Percentiles rank a stretch among this genome's conserved stretches.
phyloP scores from a whole-genome alignment of 2,329 filamentous ascomycete species.

The Colletotrichum abscissum region DNA sequence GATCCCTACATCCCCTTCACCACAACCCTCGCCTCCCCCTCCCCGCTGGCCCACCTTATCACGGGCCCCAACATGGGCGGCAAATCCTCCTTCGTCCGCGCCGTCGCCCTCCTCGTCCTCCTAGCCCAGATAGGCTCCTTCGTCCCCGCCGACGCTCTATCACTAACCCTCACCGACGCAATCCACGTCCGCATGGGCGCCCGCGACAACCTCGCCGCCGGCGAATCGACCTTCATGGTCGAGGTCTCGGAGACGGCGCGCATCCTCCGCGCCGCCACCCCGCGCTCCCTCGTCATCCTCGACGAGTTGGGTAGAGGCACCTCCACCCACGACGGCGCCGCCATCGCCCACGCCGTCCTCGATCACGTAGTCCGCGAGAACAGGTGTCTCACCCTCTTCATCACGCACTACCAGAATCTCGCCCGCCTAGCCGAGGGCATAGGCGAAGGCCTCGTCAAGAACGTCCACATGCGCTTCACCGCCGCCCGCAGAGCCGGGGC shows the following conservation, averaged over 20 bases:
- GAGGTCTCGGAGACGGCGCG: conserved; percentile 92
- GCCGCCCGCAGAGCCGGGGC: conserved; percentile 42
- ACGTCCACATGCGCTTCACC: conserved; percentile 95
- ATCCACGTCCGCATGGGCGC: conserved; percentile 97
- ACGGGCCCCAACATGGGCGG: conserved; percentile 99
- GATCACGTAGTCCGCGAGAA: conserved; percentile 83
- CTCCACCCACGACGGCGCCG: conserved; percentile 93
- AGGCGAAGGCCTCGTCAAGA: conserved; percentile 71
- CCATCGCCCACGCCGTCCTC: conserved; percentile 92
- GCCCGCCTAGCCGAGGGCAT: conserved; percentile 77
- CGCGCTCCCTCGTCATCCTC: conserved; percentile 86
- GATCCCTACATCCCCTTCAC: conserved; percentile 93
- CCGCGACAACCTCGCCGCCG: conserved; percentile 93
- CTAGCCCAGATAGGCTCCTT: conserved; percentile 96
- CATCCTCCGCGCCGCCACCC: conserved; percentile 89
- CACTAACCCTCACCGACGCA: conserved; percentile 86
- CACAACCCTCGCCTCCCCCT: conserved; percentile 74
- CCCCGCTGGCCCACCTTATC: conserved; percentile 82
- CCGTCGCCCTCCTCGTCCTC: conserved; percentile 89
- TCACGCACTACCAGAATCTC: conserved; percentile 96
- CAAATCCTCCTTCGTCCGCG: conserved; percentile 96
- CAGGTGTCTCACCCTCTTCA: conserved; percentile 87
- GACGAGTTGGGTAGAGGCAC: conserved; percentile 96
- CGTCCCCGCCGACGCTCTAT: conserved; percentile 81
- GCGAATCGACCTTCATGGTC: conserved; percentile 98